phyloP scores from a whole-genome alignment of 306 rosid species.

The Quercus robur region DNA sequence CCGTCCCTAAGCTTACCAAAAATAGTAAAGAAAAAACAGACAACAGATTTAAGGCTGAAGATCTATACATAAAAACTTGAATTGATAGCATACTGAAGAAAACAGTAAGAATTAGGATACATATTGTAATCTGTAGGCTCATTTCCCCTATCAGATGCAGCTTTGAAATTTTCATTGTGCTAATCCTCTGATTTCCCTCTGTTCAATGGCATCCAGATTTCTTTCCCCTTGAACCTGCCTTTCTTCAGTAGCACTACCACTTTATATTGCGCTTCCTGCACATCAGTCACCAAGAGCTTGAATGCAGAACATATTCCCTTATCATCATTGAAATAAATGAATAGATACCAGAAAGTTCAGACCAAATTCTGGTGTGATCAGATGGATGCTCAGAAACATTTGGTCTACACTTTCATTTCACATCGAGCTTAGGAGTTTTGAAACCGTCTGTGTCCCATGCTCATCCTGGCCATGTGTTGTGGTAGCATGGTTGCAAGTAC shows the following conservation, averaged over 20 bases:
- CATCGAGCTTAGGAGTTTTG: constrained; percentile 31
- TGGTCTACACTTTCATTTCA: constrained; percentile 33
- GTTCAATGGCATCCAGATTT: constrained; percentile 45
- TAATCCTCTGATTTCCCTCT: constrained; percentile 61
- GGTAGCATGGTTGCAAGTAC: constrained; percentile 91
- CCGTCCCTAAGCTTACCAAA: too few species aligned
- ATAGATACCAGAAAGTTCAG: constrained; percentile 81
- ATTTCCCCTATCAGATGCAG: constrained; percentile 38
- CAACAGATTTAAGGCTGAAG: not conserved
- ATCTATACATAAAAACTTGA: constrained; percentile 10
- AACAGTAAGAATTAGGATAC: constrained; percentile 54
- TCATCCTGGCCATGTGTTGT: constrained; percentile 43
- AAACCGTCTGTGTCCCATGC: constrained; percentile 8
- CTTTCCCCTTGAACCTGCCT: constrained; percentile 54
- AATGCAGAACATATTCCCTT: constrained; percentile 5
- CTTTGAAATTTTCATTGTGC: constrained; percentile 55
- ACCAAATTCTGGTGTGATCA: constrained; percentile 83
- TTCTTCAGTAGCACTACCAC: constrained; percentile 45
- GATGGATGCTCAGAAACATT: constrained; percentile 60
- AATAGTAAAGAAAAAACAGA: not conserved
- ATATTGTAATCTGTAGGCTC: constrained; percentile 27
- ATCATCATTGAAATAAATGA: not conserved
- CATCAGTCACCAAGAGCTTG: constrained; percentile 21
- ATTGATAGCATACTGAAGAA: constrained; percentile 20
- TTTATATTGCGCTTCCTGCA: constrained; percentile 61